Base-by-base conservation (phyloP, 2,329 filamentous ascomycete genomes). In the Lithohypha guttulata region DNA sequence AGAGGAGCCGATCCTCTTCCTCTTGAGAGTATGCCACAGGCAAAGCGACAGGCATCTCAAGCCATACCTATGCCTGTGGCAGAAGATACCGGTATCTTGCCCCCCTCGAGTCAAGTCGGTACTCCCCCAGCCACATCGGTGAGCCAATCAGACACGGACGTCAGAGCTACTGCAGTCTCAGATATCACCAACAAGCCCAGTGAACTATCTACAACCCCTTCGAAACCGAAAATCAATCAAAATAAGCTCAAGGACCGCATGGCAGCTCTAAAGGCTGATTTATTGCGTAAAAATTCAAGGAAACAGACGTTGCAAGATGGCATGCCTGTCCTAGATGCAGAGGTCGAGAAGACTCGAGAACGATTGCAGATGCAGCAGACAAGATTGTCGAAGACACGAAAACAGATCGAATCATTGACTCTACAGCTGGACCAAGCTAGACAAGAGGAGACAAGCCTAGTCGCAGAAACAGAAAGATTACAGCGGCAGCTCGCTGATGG, bases 231-330 rank as follows among this genome's bases (percentile, higher is more conserved):
- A 19, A 30, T 39, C 3, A 39, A 39, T 22, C 26, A 29, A 30
- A 27, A 39, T 19, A 39, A 39, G 18, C 20, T 39, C 14, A 39
- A 39, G 18, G 23, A 29, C 11, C 23, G 35, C 13, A 39, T 39
- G 35, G 35, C 35, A n/a, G 37, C 37, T 9, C 30, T 52, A 38
- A 52, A 49, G 38, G 41, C 59, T 17, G 56, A 59, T 34, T 51
- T 49, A 17, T 50, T 63, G 40, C 57, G 58, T 21, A 52, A 54
- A 32, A 66, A 60, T 41, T 52, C 60, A 27, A 51, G 61, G 15
- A 65, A 65, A 46, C 59, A 61, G 41, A 65, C 70, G 27, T 65
- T 71, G n/a, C 59, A 70, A 47, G 61, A 62, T 15, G 63, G 60
- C 8, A 53, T 70, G 32, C 63, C 67, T 27, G 56, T 58, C 10